Percentiles rank a stretch among this genome's conserved stretches.
These are phyloP conservation scores for Malassezia sp. DNA, from an alignment of 1,284 basidiomycete species.

Conservation along the genomic window DNA sequence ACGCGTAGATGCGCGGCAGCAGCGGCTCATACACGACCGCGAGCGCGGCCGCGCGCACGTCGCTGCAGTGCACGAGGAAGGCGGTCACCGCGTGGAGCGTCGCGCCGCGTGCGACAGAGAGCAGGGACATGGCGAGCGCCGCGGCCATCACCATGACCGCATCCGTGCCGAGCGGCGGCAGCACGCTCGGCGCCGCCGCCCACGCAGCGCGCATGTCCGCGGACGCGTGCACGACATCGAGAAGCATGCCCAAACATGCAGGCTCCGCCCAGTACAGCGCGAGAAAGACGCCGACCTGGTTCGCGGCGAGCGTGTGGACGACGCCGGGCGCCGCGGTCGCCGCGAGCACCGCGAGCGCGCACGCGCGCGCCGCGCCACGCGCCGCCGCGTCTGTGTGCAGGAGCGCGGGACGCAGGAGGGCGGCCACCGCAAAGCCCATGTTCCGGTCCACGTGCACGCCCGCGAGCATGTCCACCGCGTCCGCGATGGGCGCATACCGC, in stretches of 20 bases:
- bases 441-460: conserved; percentile 8
- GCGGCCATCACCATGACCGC: neutral
- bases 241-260: no score
- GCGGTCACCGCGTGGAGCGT: neutral
- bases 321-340: neutral
- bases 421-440: conserved; percentile 5
- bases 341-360: neutral
- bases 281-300: neutral
- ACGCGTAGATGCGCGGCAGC: no score
- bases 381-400: neutral
- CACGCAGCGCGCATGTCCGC: neutral
- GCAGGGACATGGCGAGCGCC: neutral
- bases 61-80: neutral
- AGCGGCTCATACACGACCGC: neutral
- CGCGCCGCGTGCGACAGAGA: neutral
- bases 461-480: neutral
- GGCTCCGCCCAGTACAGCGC: neutral
- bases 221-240: neutral
- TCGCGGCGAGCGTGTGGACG: neutral
- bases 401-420: conserved; percentile 1
- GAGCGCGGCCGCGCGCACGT: neutral
- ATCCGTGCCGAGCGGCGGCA: neutral
- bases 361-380: neutral
- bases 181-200: neutral
- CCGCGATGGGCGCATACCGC: neutral